Evolutionary conservation across 1,284 basidiomycete genomes (phyloP).

Genomic region (Cystobasidium slooffiae): DNA sequence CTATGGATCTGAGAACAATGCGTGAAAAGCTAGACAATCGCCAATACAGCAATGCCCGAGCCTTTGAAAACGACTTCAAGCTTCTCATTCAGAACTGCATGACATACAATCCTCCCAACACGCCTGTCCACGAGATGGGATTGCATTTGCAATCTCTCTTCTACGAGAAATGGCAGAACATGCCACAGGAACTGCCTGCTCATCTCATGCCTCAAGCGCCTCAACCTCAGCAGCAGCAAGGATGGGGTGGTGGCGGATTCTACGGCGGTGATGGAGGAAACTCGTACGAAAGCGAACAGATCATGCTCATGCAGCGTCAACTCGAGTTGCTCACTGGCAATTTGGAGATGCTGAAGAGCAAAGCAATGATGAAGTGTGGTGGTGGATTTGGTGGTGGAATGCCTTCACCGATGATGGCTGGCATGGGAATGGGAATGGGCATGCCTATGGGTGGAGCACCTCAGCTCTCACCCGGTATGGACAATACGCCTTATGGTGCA

Average conservation of each 20-base stretch:
- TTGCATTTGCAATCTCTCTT: constrained; percentile 80
- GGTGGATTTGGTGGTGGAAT: constrained; percentile 30
- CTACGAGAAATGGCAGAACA: constrained; percentile 82
- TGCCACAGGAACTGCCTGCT: constrained; percentile 63
- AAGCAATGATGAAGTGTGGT: constrained; percentile 24
- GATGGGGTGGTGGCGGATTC: constrained; percentile 9
- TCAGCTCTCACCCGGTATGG: constrained; percentile 20
- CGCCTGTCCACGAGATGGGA: constrained; percentile 82
- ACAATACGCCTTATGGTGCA: constrained; percentile 17
- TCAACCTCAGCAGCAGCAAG: constrained; percentile 24
- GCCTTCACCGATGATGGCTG: constrained; percentile 32
- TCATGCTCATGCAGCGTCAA: constrained; percentile 52
- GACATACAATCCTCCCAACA: constrained; percentile 85
- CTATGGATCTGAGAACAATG: constrained; percentile 93
- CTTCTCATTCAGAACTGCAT: constrained; percentile 93
- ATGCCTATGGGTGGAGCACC: constrained; percentile 31
- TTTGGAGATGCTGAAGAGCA: constrained; percentile 49
- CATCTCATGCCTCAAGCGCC: constrained; percentile 41
- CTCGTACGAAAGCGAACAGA: constrained; percentile 49
- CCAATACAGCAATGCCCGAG: constrained; percentile 74
- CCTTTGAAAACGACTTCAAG: constrained; percentile 88
- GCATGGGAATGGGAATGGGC: constrained; percentile 38
- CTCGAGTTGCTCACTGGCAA: constrained; percentile 49
- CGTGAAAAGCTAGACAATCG: constrained; percentile 75
- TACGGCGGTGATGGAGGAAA: constrained; percentile 19